Evolutionary conservation across 179 eudicot genomes (phyloP), one percentile per base, ranked within the genome.

Genomic region (Monotropa hypopitys): DNA sequence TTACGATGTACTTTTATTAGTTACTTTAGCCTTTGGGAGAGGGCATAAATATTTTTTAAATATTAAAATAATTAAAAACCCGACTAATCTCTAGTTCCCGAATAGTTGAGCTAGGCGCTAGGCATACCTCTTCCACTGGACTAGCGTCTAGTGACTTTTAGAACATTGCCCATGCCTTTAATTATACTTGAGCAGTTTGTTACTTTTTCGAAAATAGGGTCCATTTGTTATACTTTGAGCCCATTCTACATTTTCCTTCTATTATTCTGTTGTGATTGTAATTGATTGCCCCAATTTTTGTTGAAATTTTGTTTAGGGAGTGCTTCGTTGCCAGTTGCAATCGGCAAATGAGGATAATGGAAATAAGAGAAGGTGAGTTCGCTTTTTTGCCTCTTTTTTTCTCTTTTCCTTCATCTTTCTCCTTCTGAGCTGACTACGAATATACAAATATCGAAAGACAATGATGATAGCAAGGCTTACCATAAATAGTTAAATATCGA

Each of bases 331-430:
- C 46, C 97, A 96, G 84, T 84, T 95, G 70, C 97, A 91, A 77
- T 81, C 91, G 66, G 96, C 94, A 78, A 89, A 91, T 80, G 98
- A 93, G 66, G 99, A 93, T 67, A 88, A 85, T 86, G 96, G 86
- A 72, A 84, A 82, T 75, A 90, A 86, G 83, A 88, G 84, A 79
- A 90, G 95, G 98, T 93, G 79, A 82, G 70, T 65, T 78, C 35
- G 13, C 8, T 70, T 62, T 3, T 15, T 11, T 16, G 67, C 40
- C 32, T 56, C 33, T 46, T 49, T 38, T 33, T 43, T 81, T 70
- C 20, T 59, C 20, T 78, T 30, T 53, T 3, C 16, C 46, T 54
- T 16, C 12, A 9, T 51, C 35, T 57, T 40, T 21, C 40, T 23
- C 65, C 26, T 33, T 68, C 62, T 4, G 28, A n/a, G 42, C 45